A percentile compares a stretch with the other conserved stretches of the same genome.
phyloP scores from a whole-genome alignment of 2,329 filamentous ascomycete species.

The Alternaria viburni region DNA sequence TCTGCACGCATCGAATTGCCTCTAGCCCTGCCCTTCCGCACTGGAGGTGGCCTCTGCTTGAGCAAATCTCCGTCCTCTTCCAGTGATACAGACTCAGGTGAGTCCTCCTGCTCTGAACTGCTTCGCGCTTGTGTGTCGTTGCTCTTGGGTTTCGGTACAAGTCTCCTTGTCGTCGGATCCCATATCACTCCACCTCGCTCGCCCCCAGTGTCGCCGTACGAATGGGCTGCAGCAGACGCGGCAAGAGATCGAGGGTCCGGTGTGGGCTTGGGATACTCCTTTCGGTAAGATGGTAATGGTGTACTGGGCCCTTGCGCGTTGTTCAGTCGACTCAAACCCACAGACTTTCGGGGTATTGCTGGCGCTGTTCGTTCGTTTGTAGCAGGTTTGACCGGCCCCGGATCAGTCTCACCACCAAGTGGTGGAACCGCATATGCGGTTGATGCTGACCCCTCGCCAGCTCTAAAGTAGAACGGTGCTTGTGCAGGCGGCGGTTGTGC shows the following conservation, averaged over 20 bases:
- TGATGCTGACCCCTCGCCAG: constrained; percentile 25
- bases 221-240: constrained; percentile 41
- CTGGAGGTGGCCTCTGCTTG: constrained; percentile 27
- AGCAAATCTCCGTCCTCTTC: constrained; percentile 27
- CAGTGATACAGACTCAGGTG: constrained; percentile 25
- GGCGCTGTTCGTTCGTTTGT: constrained; percentile 17
- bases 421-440: constrained; percentile 24
- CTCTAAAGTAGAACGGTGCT: constrained; percentile 32
- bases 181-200: constrained; percentile 21
- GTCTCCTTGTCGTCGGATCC: constrained; percentile 19
- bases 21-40: constrained; percentile 36
- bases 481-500: constrained; percentile 18
- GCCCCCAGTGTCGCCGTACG: constrained; percentile 31
- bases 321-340: constrained; percentile 14
- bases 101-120: constrained; percentile 23
- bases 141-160: constrained; percentile 12
- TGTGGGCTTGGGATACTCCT: constrained; percentile 53
- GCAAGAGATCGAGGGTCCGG: constrained; percentile 32
- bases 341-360: constrained; percentile 30
- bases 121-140: constrained; percentile 26
- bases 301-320: constrained; percentile 15
- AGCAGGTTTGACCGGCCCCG: constrained; percentile 16
- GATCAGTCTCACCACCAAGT: constrained; percentile 12
- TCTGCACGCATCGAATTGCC: constrained; percentile 41
- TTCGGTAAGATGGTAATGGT: constrained; percentile 53